These are phyloP conservation scores for Dendrocalamus latiflorus DNA, from an alignment of 202 grass and related monocot species.

Conservation along the genomic window DNA sequence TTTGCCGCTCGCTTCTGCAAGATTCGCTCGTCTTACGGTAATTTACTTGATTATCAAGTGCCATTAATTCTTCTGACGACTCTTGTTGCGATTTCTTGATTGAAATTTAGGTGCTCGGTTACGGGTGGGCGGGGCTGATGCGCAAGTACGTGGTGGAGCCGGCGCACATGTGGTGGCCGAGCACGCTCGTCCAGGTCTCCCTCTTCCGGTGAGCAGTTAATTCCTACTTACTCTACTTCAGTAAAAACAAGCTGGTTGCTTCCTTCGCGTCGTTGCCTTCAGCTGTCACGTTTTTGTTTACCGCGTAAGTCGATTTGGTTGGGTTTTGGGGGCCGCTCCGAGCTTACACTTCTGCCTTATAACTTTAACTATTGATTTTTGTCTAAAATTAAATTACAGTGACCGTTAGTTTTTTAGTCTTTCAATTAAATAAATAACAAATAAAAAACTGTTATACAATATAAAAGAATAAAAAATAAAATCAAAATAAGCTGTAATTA, in stretches of 20 bases:
- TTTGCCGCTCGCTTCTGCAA: neutral
- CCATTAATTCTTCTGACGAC: neutral
- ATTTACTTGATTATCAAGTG: neutral
- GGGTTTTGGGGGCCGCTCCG: slow-evolving; percentile 12
- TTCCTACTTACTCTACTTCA: neutral
- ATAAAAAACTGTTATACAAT: too few relatives aligned
- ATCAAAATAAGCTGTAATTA: too few relatives aligned
- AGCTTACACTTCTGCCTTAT: too few relatives aligned
- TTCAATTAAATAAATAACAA: too few relatives aligned
- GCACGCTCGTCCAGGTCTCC: slow-evolving; percentile 80
- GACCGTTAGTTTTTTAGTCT: too few relatives aligned
- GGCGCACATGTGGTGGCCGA: slow-evolving; percentile 92
- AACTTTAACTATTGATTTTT: too few relatives aligned
- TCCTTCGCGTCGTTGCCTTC: neutral
- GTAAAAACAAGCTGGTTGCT: neutral
- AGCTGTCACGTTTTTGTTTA: neutral
- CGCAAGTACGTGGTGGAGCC: slow-evolving; percentile 90
- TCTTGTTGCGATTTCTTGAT: neutral
- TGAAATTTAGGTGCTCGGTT: slow-evolving; percentile 60
- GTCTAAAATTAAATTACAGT: too few relatives aligned
- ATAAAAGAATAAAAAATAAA: too few relatives aligned
- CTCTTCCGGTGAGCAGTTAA: slow-evolving; percentile 76
- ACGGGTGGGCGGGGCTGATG: slow-evolving; percentile 90
- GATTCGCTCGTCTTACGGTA: neutral
- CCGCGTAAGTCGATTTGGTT: neutral